Conservation (phyloP, 352 stramenopile genomes). For the Globisporangium polare region DNA sequence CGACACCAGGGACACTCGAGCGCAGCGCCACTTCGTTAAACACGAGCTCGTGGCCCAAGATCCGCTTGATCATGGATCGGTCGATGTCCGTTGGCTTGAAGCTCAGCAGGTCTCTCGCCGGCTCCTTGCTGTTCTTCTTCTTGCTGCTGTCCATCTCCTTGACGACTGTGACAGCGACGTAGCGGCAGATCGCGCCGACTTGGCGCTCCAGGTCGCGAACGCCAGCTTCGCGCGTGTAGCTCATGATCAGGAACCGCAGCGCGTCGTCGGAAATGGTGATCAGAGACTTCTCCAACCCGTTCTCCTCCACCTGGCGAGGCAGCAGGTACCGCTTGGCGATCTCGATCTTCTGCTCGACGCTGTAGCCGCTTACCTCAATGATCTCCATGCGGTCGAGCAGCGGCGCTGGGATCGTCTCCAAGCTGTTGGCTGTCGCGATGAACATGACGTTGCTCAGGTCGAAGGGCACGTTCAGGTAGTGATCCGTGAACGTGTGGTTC, state of each 20-base stretch:
- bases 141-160: slow-evolving; percentile 34
- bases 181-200: slow-evolving; percentile 70
- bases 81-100: slow-evolving; percentile 45
- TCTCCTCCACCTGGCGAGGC: slow-evolving; percentile 72
- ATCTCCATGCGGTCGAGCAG: slow-evolving; percentile 86
- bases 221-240: slow-evolving; percentile 85
- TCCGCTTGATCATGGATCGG: slow-evolving; percentile 45
- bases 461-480: slow-evolving; percentile 86
- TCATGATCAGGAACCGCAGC: slow-evolving; percentile 66
- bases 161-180: slow-evolving; percentile 67
- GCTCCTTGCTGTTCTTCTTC: slow-evolving; percentile 16
- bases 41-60: slow-evolving; percentile 64
- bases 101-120: slow-evolving; percentile 14
- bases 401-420: slow-evolving; percentile 71
- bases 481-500: slow-evolving; percentile 84
- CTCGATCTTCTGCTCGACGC: slow-evolving; percentile 78
- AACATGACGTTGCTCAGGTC: slow-evolving; percentile 85
- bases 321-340: slow-evolving; percentile 77
- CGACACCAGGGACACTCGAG: slow-evolving; percentile 59
- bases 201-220: slow-evolving; percentile 82
- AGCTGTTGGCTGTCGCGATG: slow-evolving; percentile 80
- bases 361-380: slow-evolving; percentile 80
- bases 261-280: slow-evolving; percentile 54
- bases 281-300: slow-evolving; percentile 50
- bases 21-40: slow-evolving; percentile 75